Evolutionary conservation across 495 filamentous ascomycete species (phyloP), one percentile per base, ranked within the genome.

Genomic region (Aspergillus sclerotioniger): DNA sequence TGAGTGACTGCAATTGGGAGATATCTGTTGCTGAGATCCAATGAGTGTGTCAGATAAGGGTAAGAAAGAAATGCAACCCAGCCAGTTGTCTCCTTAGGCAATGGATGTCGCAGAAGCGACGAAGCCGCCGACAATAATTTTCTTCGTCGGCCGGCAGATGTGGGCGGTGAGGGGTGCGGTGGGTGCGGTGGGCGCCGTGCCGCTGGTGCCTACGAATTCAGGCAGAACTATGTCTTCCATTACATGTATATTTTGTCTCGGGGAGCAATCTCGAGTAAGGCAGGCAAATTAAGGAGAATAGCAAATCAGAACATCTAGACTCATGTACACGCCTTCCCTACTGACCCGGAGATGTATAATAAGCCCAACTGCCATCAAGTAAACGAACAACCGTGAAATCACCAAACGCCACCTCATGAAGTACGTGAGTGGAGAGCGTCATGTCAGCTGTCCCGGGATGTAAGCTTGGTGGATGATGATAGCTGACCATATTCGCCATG

Each of bases 91-190:
- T 16, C 16, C 10, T 3, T 41, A 7, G 37, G 5, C 37, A 12
- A 32, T 53, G 21, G 21, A 44, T 50, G 43, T 33, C 25, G 57
- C 19, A 50, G 35, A 49, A 29, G 53, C 20, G 33, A 32, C 8
- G 25, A 28, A 21, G 13, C 21, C 28, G 57, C 43, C 44, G 53
- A 49, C 61, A 65, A 67, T 69, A 69, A 63, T 68, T 68, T 69
- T 68, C 56, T 66, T 56, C 57, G 13, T 52, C 50, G 29, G 25
- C 41, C 57, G 63, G 66, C 66, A 69, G 59, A 66, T 55, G 6
- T 21, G 29, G 57, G 66, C 66, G 66, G 66, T 63, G 57, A 35
- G 37, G 13, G 41, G 20, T 51, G 66, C 66, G 66, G 66, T 66
- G 33, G 47, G 25, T n/a, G 41, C 12, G 6, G n/a, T 3, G 25